Evolutionary conservation across 2,329 filamentous ascomycete genomes (phyloP).

Genomic region (Didymosphaeria variabile): DNA sequence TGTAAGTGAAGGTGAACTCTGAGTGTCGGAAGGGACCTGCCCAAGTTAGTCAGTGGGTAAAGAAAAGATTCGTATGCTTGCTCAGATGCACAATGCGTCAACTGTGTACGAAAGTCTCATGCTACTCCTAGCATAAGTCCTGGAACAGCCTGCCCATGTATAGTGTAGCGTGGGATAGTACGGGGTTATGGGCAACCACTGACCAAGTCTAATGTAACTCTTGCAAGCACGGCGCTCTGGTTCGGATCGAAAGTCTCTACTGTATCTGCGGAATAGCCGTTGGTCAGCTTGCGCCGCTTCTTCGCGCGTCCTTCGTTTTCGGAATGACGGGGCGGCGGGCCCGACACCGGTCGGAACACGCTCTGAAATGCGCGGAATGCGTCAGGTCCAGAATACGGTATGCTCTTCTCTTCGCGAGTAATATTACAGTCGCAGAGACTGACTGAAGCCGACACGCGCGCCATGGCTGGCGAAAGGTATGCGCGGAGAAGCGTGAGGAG

Average conservation of each 20-base stretch:
- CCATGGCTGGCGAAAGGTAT: slow-evolving; percentile 23
- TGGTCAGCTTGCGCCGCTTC: slow-evolving; percentile 40
- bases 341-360: slow-evolving; percentile 26
- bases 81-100: background rate
- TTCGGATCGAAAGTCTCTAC: slow-evolving; percentile 21
- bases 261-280: slow-evolving; percentile 17
- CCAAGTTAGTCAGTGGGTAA: background rate
- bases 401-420: background rate
- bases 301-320: slow-evolving; percentile 28
- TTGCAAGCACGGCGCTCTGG: slow-evolving; percentile 42
- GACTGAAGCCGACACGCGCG: slow-evolving; percentile 28
- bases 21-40: background rate
- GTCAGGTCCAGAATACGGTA: background rate
- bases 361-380: slow-evolving; percentile 9
- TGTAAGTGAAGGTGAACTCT: background rate
- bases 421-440: slow-evolving; percentile 22
- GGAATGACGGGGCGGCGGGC: background rate
- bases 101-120: background rate
- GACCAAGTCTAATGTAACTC: slow-evolving; percentile 38
- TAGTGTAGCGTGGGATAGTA: background rate
- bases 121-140: background rate
- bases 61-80: background rate
- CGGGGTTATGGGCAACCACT: slow-evolving; percentile 12
- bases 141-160: background rate
- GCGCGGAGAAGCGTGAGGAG: slow-evolving; percentile 4